phyloP scores from a whole-genome alignment of 768 basidiomycete species.

The Russula virescens region DNA sequence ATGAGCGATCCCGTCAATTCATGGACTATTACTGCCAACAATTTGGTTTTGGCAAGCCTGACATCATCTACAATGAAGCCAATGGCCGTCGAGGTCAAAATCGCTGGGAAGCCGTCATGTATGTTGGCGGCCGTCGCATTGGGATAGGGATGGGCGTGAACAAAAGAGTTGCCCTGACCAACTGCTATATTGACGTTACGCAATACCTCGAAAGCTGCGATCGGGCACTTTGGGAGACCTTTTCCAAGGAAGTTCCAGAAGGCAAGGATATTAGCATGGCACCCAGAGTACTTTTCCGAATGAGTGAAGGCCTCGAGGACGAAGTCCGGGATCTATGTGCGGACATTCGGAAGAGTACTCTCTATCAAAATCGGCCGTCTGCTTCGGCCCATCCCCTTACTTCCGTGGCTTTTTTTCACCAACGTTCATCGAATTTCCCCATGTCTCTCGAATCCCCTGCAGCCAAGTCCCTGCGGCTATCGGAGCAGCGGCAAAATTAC shows the following conservation, averaged over 20 bases:
- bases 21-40: conserved; percentile 93
- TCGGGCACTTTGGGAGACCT: conserved; percentile 69
- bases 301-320: conserved; percentile 59
- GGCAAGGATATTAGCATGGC: conserved; percentile 69
- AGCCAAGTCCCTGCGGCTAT: conserved; percentile 55
- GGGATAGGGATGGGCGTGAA: conserved; percentile 64
- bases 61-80: conserved; percentile 48
- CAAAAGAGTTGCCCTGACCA: conserved; percentile 68
- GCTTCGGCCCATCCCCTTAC: neutral
- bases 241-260: conserved; percentile 50
- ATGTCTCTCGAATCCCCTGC: conserved; percentile 31
- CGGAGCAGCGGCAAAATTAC: conserved; percentile 51
- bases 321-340: conserved; percentile 63
- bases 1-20: conserved; percentile 76
- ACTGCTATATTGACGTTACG: conserved; percentile 83
- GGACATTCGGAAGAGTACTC: conserved; percentile 54
- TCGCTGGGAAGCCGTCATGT: conserved; percentile 72
- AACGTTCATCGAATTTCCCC: conserved; percentile 21
- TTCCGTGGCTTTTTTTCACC: conserved; percentile 11
- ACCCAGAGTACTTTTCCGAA: conserved; percentile 59
- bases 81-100: conserved; percentile 27
- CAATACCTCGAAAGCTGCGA: conserved; percentile 86
- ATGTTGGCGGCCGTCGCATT: conserved; percentile 71
- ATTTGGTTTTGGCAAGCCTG: conserved; percentile 68
- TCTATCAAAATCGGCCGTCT: conserved; percentile 62